Evolutionary conservation across 305 asterid genomes (phyloP).

Genomic region (Rubia tinctorum): DNA sequence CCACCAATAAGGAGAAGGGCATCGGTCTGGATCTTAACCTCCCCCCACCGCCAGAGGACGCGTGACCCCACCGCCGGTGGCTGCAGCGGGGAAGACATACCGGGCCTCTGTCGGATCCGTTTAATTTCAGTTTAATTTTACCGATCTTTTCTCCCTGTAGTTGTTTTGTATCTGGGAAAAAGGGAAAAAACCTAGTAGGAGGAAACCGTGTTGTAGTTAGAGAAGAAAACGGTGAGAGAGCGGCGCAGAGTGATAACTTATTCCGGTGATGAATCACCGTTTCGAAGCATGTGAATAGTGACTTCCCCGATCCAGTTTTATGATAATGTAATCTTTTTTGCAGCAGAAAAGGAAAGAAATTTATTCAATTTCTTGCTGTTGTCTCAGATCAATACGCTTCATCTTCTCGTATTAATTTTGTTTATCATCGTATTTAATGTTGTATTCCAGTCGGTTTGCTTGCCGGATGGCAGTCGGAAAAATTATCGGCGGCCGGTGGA

Average conservation of each 20-base stretch:
- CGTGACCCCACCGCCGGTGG: conserved; percentile 9
- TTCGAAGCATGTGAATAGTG: conserved; percentile 12
- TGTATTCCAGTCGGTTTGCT: not conserved
- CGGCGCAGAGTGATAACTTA: conserved; percentile 1
- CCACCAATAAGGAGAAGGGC: not conserved
- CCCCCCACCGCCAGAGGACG: conserved; percentile 46
- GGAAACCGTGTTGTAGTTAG: conserved; percentile 8
- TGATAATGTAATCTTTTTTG: conserved; percentile 11
- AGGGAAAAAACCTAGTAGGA: not conserved
- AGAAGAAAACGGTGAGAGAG: conserved; percentile 19
- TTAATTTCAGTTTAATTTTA: conserved; percentile 2
- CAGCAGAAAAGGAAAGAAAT: conserved; percentile 18
- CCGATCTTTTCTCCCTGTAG: conserved; percentile 5
- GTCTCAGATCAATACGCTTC: not conserved
- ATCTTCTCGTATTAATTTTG: not conserved
- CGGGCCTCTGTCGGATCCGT: conserved; percentile 8
- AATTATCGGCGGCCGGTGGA: not conserved
- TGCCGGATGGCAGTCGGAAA: conserved; percentile 12
- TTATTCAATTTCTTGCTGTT: conserved; percentile 18
- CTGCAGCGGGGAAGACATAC: not conserved
- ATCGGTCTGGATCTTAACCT: conserved; percentile 45
- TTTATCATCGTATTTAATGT: too few relatives aligned
- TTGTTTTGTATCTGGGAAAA: not conserved
- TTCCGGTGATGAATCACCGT: conserved; percentile 24
- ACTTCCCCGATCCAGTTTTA: conserved; percentile 10